Percentiles rank a stretch among this genome's conserved stretches.
phyloP scores from a whole-genome alignment of 2,329 filamentous ascomycete species.

The Aspergillus sp. region DNA sequence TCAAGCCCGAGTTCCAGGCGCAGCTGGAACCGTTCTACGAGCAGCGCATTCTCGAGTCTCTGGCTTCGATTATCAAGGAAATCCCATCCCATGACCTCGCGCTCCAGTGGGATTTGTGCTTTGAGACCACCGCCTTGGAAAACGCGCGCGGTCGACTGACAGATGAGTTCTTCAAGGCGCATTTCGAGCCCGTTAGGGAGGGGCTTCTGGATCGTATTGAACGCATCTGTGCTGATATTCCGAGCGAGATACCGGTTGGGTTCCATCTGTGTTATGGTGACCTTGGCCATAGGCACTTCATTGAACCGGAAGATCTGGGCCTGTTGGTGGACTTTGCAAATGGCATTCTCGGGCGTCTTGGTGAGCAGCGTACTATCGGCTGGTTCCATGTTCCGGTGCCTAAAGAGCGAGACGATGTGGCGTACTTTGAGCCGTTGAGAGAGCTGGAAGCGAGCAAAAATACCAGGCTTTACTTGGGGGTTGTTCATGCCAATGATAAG shows the following conservation, averaged over 20 bases:
- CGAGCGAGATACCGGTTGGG: constrained; percentile 40
- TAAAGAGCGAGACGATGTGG: constrained; percentile 34
- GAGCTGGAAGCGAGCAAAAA: constrained; percentile 24
- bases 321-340: constrained; percentile 41
- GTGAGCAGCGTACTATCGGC: not conserved
- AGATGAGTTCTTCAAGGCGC: constrained; percentile 29
- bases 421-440: constrained; percentile 42
- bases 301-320: constrained; percentile 41
- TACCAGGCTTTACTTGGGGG: constrained; percentile 37
- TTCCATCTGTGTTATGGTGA: constrained; percentile 53
- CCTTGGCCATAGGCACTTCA: constrained; percentile 44
- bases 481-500: constrained; percentile 42
- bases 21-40: constrained; percentile 31
- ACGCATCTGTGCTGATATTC: not conserved
- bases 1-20: constrained; percentile 22
- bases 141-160: constrained; percentile 9
- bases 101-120: constrained; percentile 32
- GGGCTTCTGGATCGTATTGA: constrained; percentile 3
- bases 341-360: constrained; percentile 10
- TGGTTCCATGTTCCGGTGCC: constrained; percentile 50
- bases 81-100: constrained; percentile 33
- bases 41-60: constrained; percentile 19
- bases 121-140: constrained; percentile 29
- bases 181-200: constrained; percentile 23
- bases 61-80: constrained; percentile 24